A percentile compares a stretch with the other conserved stretches of the same genome.
Evolutionary conservation across 768 basidiomycete species (phyloP).

Genomic region (Rubroboletus satanas): DNA sequence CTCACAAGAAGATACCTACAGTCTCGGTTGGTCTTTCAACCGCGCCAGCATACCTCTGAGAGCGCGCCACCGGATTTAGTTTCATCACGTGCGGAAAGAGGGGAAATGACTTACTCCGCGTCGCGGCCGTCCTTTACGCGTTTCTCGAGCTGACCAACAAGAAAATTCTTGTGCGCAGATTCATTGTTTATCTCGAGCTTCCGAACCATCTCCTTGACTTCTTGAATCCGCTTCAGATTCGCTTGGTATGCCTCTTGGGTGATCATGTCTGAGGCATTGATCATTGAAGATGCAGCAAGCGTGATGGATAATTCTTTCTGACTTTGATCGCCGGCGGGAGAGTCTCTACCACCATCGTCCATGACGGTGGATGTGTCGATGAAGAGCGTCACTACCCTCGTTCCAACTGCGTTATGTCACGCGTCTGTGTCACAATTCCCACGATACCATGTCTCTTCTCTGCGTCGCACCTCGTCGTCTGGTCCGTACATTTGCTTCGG

Average conservation of each 20-base stretch:
- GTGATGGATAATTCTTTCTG: conserved; percentile 13
- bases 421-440: conserved; percentile 18
- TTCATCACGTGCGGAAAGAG: not conserved
- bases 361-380: conserved; percentile 11
- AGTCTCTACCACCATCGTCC: conserved; percentile 7
- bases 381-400: not conserved
- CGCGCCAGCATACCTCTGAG: conserved; percentile 21
- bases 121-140: conserved; percentile 42
- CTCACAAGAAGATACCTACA: conserved; percentile 12
- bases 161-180: conserved; percentile 35
- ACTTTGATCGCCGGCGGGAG: conserved; percentile 7
- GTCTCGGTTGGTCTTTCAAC: conserved; percentile 10
- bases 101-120: conserved; percentile 38
- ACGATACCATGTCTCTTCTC: conserved; percentile 13
- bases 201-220: conserved; percentile 28
- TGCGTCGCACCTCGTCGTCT: conserved; percentile 6
- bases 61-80: not conserved
- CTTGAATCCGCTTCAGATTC: conserved; percentile 24
- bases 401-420: conserved; percentile 10
- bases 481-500: conserved; percentile 45
- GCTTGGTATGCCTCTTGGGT: conserved; percentile 21
- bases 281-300: conserved; percentile 24
- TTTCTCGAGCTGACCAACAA: conserved; percentile 33
- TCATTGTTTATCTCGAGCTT: conserved; percentile 40
- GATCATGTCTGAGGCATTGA: conserved; percentile 21